Conservation (phyloP, 1,139 yeast genomes). For the Saccharomycopsis hybrid region DNA sequence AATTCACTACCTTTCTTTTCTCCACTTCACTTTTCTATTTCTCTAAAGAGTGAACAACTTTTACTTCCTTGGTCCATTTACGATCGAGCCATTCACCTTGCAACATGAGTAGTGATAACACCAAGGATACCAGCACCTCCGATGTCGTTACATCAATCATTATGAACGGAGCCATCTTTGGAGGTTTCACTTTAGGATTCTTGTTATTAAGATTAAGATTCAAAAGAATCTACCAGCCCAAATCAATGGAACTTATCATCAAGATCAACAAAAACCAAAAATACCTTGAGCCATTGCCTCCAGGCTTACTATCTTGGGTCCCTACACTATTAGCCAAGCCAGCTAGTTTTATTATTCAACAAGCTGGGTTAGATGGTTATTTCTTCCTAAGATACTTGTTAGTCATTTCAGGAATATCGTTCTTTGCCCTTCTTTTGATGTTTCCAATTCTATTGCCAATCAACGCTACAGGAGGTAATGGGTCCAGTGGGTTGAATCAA, state of each 20-base stretch:
- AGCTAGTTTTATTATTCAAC: constrained; percentile 66
- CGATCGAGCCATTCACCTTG: too few species aligned
- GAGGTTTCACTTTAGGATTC: constrained; percentile 51
- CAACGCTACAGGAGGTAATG: constrained; percentile 73
- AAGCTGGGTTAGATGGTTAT: constrained; percentile 84
- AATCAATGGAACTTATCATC: constrained; percentile 42
- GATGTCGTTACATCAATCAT: constrained; percentile 50
- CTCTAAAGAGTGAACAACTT: too few species aligned
- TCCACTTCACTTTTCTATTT: too few species aligned
- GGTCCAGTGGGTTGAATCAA: constrained; percentile 49
- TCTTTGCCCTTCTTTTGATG: constrained; percentile 56
- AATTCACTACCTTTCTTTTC: too few species aligned
- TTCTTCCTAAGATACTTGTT: constrained; percentile 74
- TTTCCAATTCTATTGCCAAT: constrained; percentile 84
- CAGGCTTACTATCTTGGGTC: constrained; percentile 53
- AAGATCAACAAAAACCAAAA: constrained; percentile 31
- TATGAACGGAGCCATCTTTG: constrained; percentile 51
- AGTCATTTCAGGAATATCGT: constrained; percentile 50
- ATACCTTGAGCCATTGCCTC: constrained; percentile 50
- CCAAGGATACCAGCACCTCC: constrained; percentile 35
- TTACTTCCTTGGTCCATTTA: too few species aligned
- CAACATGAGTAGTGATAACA: neutral
- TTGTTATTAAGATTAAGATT: constrained; percentile 58
- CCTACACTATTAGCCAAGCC: constrained; percentile 45
- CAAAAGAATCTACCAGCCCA: constrained; percentile 76